Conservation (phyloP, 2,329 filamentous ascomycete species). For the Ophiostoma ips region DNA sequence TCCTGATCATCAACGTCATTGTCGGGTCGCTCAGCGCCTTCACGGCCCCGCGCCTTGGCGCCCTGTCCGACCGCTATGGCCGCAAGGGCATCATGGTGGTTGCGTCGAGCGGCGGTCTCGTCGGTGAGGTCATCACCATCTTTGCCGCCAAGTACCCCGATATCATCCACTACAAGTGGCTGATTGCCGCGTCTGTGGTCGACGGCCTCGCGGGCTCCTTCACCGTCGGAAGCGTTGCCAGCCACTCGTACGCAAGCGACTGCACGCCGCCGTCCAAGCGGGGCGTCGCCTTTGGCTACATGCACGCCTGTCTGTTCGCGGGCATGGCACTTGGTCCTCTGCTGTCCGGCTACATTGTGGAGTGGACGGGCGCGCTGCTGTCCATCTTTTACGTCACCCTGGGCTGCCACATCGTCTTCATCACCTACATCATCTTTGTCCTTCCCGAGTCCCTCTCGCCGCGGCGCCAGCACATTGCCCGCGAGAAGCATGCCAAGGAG, state of each 20-base stretch:
- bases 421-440: slow-evolving; percentile 53
- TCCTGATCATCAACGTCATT: slow-evolving; percentile 59
- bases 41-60: slow-evolving; percentile 68
- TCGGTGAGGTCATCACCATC: slow-evolving; percentile 64
- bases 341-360: slow-evolving; percentile 65
- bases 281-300: slow-evolving; percentile 73
- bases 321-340: slow-evolving; percentile 84
- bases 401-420: slow-evolving; percentile 58
- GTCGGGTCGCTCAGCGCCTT: slow-evolving; percentile 68
- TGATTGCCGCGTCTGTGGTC: slow-evolving; percentile 61
- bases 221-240: slow-evolving; percentile 61
- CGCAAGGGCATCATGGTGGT: slow-evolving; percentile 61
- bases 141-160: slow-evolving; percentile 64
- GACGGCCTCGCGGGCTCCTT: slow-evolving; percentile 86
- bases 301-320: slow-evolving; percentile 76
- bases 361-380: slow-evolving; percentile 58
- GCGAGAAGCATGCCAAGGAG: slow-evolving; percentile 47
- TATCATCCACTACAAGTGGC: slow-evolving; percentile 58
- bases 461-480: slow-evolving; percentile 54
- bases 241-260: slow-evolving; percentile 79
- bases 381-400: slow-evolving; percentile 76
- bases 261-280: slow-evolving; percentile 70
- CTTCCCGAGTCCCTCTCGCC: slow-evolving; percentile 77
- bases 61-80: slow-evolving; percentile 76
- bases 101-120: slow-evolving; percentile 58